These are phyloP conservation scores for Strobilomyces dryophilus DNA, from an alignment of 768 basidiomycete species.

Conservation along the genomic window DNA sequence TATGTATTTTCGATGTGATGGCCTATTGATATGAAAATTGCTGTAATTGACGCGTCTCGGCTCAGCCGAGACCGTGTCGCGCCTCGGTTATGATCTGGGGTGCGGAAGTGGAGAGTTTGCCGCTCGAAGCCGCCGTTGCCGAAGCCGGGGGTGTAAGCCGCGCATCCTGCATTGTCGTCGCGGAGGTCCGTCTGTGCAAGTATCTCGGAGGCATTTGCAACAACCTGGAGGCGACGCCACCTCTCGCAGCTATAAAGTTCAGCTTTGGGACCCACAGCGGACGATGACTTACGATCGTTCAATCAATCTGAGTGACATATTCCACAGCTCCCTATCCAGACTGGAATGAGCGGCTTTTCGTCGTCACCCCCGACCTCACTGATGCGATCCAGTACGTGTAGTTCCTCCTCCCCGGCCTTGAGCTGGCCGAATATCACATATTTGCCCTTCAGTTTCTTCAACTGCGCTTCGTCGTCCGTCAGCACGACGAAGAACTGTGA, in stretches of 20 bases:
- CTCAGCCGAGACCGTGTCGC: slow-evolving; percentile 1
- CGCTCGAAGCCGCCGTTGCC: neutral
- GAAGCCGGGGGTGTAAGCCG: neutral
- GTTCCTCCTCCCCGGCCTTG: slow-evolving; percentile 29
- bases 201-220: slow-evolving; percentile 3
- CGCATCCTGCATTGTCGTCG: neutral
- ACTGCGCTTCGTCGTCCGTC: slow-evolving; percentile 35
- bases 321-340: slow-evolving; percentile 45
- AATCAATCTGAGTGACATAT: slow-evolving; percentile 5
- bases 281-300: slow-evolving; percentile 1
- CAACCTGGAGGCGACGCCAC: neutral
- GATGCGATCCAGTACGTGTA: slow-evolving; percentile 33
- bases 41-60: neutral
- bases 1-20: no score
- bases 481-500: slow-evolving; percentile 51
- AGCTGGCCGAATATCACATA: slow-evolving; percentile 44
- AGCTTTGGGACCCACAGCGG: neutral
- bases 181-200: neutral
- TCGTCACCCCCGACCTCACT: slow-evolving; percentile 31
- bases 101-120: neutral
- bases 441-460: slow-evolving; percentile 47
- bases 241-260: neutral
- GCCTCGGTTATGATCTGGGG: neutral
- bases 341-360: slow-evolving; percentile 32
- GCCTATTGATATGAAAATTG: no score